Base-by-base conservation (phyloP, 495 filamentous ascomycete genomes). In the Penicillium robsamsonii region DNA sequence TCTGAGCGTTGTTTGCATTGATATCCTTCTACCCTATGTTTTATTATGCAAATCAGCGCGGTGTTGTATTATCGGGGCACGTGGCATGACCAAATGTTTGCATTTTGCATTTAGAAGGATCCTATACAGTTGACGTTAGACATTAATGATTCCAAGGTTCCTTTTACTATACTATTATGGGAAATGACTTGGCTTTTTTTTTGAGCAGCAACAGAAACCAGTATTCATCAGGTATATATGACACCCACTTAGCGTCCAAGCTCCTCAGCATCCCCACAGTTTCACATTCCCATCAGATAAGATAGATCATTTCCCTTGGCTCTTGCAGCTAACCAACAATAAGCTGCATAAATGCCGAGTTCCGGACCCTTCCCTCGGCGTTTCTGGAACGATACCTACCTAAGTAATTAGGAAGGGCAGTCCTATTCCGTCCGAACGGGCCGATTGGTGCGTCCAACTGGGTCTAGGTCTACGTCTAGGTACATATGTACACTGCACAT, bases 111-210 rank as follows among this genome's bases (percentile, higher is more conserved):
- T 53, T 59, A 58, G 56, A 61, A 55, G 29, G 25, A 57, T n/a
- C 48, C 25, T 65, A 62, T 68, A 68, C 65, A 68, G 59, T 67
- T 59, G 46, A 62, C 41, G 42, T 29, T 55, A 60, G 45, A 62
- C 55, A 60, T 63, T 65, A 57, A 65, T 58, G 46, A 55, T 41
- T 27, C 25, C 25, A 27, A 27, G 25, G 25, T 27, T 30, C 42
- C 22, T 44, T 50, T 33, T 22, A 38, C 44, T 42, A 31, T 17
- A 37, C 22, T 35, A 22, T 25, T 9, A 18, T 43, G 37, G 44
- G 18, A 20, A 8, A 18, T 45, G 35, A 38, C 12, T 22, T 24
- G 41, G 11, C 42, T 46, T 3, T 6, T 38, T 22, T 46, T 3
- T 6, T 38, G 35, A 1, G 7, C 35, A 38, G 5, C 15, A 38